A percentile compares a stretch with the other conserved stretches of the same genome.
phyloP scores from a whole-genome alignment of 768 basidiomycete genomes.

The Astraeus odoratus region DNA sequence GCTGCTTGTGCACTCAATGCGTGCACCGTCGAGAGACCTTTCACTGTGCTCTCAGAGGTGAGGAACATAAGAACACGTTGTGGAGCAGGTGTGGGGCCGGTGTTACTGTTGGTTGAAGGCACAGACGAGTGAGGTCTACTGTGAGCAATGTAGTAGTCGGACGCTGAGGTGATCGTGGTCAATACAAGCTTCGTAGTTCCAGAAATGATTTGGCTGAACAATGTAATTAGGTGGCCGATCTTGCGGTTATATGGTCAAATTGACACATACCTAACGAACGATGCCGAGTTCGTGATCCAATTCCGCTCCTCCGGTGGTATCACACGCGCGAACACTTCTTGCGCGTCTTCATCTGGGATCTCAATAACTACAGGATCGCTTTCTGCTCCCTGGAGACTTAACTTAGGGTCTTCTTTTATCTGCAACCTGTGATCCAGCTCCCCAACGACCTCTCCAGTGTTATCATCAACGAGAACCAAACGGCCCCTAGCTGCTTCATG shows the following conservation, averaged over 20 bases:
- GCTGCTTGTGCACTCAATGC: slow-evolving; percentile 60
- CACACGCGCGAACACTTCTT: slow-evolving; percentile 51
- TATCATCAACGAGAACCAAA: slow-evolving; percentile 66
- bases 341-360: slow-evolving; percentile 43
- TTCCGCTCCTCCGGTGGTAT: slow-evolving; percentile 65
- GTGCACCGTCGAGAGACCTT: slow-evolving; percentile 54
- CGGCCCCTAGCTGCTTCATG: slow-evolving; percentile 37
- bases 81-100: slow-evolving; percentile 4
- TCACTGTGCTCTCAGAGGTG: slow-evolving; percentile 51
- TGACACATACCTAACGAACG: slow-evolving; percentile 9
- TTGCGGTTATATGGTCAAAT: no score
- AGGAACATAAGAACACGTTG: slow-evolving; percentile 50
- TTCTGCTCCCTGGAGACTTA: slow-evolving; percentile 43
- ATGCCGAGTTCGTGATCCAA: slow-evolving; percentile 42
- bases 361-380: slow-evolving; percentile 69
- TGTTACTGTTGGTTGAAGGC: slow-evolving; percentile 11
- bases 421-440: slow-evolving; percentile 53
- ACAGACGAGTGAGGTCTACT: slow-evolving; percentile 43
- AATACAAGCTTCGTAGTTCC: slow-evolving; percentile 56
- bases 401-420: slow-evolving; percentile 52
- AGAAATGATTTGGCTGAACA: slow-evolving; percentile 56
- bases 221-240: slow-evolving; percentile 3
- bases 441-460: slow-evolving; percentile 64
- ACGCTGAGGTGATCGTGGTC: slow-evolving; percentile 53
- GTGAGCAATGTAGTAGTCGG: slow-evolving; percentile 54